phyloP scores from a whole-genome alignment of 352 stramenopile genomes.

The Globisporangium paroecandrum region DNA sequence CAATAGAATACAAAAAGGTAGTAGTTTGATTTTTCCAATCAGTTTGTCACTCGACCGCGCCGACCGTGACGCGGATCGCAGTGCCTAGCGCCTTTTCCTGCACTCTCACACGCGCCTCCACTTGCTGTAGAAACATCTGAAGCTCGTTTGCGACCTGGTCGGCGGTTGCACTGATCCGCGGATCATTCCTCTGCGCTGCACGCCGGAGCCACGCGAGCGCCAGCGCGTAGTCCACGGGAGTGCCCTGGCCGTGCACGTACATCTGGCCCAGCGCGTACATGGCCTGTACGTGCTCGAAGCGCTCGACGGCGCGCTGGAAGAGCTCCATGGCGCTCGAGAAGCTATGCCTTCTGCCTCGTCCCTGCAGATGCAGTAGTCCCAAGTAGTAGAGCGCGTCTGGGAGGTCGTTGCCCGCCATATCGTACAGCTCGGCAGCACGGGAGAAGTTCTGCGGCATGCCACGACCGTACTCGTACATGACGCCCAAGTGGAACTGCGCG shows the following conservation, averaged over 20 bases:
- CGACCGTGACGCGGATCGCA: constrained; percentile 41
- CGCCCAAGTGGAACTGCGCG: constrained; percentile 38
- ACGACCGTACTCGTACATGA: constrained; percentile 55
- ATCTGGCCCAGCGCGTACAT: constrained; percentile 57
- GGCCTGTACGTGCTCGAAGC: constrained; percentile 31
- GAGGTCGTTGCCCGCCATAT: constrained; percentile 24
- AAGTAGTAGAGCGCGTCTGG: constrained; percentile 56
- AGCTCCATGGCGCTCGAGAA: constrained; percentile 26
- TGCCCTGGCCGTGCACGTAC: constrained; percentile 33
- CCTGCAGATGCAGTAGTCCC: constrained; percentile 38
- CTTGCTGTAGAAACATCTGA: constrained; percentile 30
- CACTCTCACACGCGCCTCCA: constrained; percentile 37
- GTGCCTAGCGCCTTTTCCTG: constrained; percentile 43
- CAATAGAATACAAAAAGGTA: constrained; percentile 13
- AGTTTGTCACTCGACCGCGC: constrained; percentile 26
- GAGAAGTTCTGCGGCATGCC: constrained; percentile 32
- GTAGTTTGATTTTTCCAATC: constrained; percentile 8
- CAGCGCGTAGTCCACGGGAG: constrained; percentile 32
- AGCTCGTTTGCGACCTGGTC: constrained; percentile 32
- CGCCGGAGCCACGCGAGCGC: constrained; percentile 49
- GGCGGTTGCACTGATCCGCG: constrained; percentile 26
- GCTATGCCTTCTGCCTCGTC: constrained; percentile 42
- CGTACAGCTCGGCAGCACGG: constrained; percentile 35
- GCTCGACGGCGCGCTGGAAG: constrained; percentile 39
- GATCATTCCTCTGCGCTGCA: constrained; percentile 27